Conservation (phyloP, 2,329 filamentous ascomycete species). For the Annulohypoxylon truncatum region DNA sequence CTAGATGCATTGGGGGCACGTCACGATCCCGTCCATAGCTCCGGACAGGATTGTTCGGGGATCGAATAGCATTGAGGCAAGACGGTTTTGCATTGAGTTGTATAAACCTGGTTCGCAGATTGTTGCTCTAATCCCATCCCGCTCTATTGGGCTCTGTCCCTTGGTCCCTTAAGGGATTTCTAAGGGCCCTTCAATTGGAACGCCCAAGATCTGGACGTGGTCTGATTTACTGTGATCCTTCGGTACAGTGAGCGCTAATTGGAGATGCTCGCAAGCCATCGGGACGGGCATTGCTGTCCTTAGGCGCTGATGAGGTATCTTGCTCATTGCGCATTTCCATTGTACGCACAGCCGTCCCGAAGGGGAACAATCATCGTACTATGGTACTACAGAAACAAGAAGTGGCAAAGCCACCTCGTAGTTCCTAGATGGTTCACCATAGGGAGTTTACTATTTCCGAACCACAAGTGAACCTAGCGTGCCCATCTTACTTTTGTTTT, state of each 20-base stretch:
- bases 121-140: constrained; percentile 22
- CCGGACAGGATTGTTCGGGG: constrained; percentile 14
- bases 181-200: constrained; percentile 5
- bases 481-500: constrained; percentile 13
- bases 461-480: constrained; percentile 20
- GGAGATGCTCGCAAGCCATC: constrained; percentile 13
- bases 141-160: constrained; percentile 7
- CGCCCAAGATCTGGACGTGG: constrained; percentile 19
- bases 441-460: constrained; percentile 21
- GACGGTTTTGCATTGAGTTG: not conserved
- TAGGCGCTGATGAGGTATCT: not conserved
- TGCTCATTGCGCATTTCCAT: not conserved
- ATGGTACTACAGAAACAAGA: constrained; percentile 15
- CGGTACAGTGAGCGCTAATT: constrained; percentile 18
- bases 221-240: constrained; percentile 32
- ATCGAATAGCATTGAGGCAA: constrained; percentile 14
- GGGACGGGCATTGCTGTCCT: constrained; percentile 7
- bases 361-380: constrained; percentile 9
- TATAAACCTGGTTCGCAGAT: constrained; percentile 28
- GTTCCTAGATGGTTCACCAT: not conserved
- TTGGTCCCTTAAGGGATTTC: constrained; percentile 18
- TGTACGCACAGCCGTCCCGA: not conserved
- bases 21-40: constrained; percentile 11
- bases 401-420: constrained; percentile 12
- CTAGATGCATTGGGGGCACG: not conserved